Base-by-base conservation (phyloP, 305 asterid species). In the Plantago coronopus region DNA sequence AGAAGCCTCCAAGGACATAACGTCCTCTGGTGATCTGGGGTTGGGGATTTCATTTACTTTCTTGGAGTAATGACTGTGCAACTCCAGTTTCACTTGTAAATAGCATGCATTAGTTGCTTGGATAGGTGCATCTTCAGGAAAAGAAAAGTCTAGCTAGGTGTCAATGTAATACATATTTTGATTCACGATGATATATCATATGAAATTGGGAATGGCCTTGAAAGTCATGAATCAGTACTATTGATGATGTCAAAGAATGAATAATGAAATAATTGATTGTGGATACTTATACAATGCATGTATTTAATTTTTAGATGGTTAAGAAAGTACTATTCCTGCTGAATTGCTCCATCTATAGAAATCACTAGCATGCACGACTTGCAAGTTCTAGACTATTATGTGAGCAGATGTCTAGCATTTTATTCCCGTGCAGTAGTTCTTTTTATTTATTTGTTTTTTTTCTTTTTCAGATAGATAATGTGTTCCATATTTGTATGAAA, bases 131-230 rank as follows among this genome's bases (percentile, higher is more conserved):
- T 21, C 17, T 31, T n/a, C 18, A 19, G 59, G 43, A 17, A 16
- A 0, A 54, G 19, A 11, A 23, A 31, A 9, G 42, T 55, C n/a
- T 31, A 8, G 46, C 12, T 56, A 13, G 47, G 46, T 56, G 29
- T 34, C 46, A 55, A n/a, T 25, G 31, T 17, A 55, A 17, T 7
- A 56, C 2, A 17, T 13, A 17, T 55, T 8, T 48, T 5, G 12
- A 21, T 16, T 14, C 59, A 37, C 34, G 23, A 15, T 68, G 73
- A 54, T 42, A 63, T 44, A 21, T 19, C 51, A 22, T 18, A 34
- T 59, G 17, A 54, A 22, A 12, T 31, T 19, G 20, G 29, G 51
- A 47, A 22, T 45, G n/a, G 27, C 18, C 50, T 7, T 46, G 12
- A 50, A 40, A 25, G 49, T 69, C 34, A 46, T 49, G 42, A 34